Base-by-base conservation (phyloP, 2,329 filamentous ascomycete genomes). In the Dothideomycetes sp. region DNA sequence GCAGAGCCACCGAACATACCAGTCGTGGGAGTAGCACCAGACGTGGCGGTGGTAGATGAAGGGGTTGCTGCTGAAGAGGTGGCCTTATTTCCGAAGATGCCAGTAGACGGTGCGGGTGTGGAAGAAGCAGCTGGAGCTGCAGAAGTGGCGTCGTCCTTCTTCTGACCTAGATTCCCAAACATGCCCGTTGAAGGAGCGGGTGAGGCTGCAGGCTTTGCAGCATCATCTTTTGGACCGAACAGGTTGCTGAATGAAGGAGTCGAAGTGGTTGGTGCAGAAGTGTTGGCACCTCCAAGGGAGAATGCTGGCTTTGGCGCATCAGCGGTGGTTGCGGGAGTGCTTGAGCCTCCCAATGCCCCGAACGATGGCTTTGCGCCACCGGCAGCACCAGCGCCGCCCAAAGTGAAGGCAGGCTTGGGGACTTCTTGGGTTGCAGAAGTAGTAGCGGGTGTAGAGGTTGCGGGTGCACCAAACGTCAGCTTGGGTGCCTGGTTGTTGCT, bases 271-370 rank as follows among this genome's bases (percentile, higher is more conserved):
- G 42, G 22, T 32, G 43, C 17, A n/a, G 39, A 24, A 14, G 43
- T 34, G 33, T 43, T 41, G 34, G 38, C 14, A 15, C 22, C 40
- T 19, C 34, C 31, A 10, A 42, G 19, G 7, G 14, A 48, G 40
- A 47, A 46, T n/a, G 53, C 53, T 10, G 60, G 57, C 47, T 62
- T 62, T 31, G 48, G 55, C 14, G 53, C 34, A 10, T 58, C 56
- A 10, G 58, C 57, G 3, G 58, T 61, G 12, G 47, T 41, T 11
- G 35, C 15, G 16, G 22, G 27, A 27, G 36, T 27, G 12, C n/a
- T 30, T n/a, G 27, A 30, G 27, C 27, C 27, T 10, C 27, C 27
- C 10, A 30, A 10, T 10, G 27, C 27, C 10, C 27, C 27, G 27
- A 30, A 30, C 10, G n/a, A n/a, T 30, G 27, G 27, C n/a, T 30